A percentile compares a stretch with the other conserved stretches of the same genome.
Evolutionary conservation across 306 rosid species (phyloP).

Genomic region (Luffa aegyptiaca): DNA sequence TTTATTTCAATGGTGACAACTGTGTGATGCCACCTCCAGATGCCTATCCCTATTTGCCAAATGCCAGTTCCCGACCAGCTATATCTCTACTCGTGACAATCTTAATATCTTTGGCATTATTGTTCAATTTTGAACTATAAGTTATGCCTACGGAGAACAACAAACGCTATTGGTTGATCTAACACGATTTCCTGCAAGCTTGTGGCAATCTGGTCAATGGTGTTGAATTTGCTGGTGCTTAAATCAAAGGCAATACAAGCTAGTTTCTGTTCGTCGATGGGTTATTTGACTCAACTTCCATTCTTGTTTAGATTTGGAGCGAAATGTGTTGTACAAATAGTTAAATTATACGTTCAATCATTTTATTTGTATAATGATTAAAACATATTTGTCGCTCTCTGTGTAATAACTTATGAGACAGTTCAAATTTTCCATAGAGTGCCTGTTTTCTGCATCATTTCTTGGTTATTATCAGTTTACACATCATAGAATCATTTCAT

Average conservation of each 20-base stretch:
- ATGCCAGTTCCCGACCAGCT: conserved; percentile 34
- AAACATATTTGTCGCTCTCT: not conserved
- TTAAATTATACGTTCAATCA: not conserved
- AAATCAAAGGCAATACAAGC: not conserved
- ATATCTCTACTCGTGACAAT: conserved; percentile 30
- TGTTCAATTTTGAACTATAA: conserved; percentile 31
- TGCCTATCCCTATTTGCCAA: conserved; percentile 92
- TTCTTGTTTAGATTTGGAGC: conserved; percentile 11
- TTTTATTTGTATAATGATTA: conserved; percentile 8
- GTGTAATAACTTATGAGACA: conserved; percentile 6
- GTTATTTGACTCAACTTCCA: not conserved
- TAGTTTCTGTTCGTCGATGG: not conserved
- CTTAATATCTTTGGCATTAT: conserved; percentile 37
- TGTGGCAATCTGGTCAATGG: conserved; percentile 15
- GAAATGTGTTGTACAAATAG: conserved; percentile 7
- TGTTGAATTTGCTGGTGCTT: conserved; percentile 14
- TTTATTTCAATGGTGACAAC: conserved; percentile 81
- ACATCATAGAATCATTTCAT: not conserved
- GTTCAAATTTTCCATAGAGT: not conserved
- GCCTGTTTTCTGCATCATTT: not conserved
- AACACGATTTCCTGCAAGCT: conserved; percentile 10
- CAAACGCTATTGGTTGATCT: conserved; percentile 9
- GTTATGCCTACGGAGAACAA: not conserved
- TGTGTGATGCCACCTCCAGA: conserved; percentile 95
- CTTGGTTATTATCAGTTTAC: not conserved